These are phyloP conservation scores for Boletales sp. DNA, from an alignment of 768 basidiomycete species.

Conservation along the genomic window DNA sequence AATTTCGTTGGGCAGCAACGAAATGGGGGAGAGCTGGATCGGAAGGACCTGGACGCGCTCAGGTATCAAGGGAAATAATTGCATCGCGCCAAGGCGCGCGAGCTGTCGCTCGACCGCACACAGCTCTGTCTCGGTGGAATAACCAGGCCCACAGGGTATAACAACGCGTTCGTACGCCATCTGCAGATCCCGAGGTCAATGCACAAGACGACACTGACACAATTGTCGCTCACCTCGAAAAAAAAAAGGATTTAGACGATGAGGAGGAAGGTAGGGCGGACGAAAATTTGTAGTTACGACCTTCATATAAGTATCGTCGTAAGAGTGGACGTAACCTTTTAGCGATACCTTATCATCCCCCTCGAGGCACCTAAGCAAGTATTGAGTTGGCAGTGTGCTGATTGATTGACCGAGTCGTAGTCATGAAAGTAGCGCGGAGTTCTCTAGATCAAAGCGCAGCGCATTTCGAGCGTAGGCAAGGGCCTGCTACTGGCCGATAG, in stretches of 20 bases:
- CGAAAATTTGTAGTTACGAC: not conserved
- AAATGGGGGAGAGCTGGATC: slow-evolving; percentile 17
- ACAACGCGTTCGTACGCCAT: not conserved
- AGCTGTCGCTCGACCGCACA: slow-evolving; percentile 1
- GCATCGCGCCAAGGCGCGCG: not conserved
- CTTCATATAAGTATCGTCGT: not conserved
- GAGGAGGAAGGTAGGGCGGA: not conserved
- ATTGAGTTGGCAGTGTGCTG: too few relatives aligned
- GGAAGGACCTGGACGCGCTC: not conserved
- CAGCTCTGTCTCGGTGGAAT: not conserved
- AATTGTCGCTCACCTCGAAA: not conserved
- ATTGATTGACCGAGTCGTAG: too few relatives aligned
- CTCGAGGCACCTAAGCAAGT: not conserved
- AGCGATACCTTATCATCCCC: not conserved
- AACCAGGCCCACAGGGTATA: not conserved
- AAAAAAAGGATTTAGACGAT: not conserved
- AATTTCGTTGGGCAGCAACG: slow-evolving; percentile 18
- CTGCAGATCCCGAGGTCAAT: not conserved
- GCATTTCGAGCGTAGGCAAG: too few relatives aligned
- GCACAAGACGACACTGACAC: not conserved
- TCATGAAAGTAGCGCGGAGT: too few relatives aligned
- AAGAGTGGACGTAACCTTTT: not conserved
- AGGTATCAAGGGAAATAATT: not conserved
- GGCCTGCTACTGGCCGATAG: too few relatives aligned
- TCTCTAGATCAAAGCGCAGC: too few relatives aligned